A percentile compares a stretch with the other conserved stretches of the same genome.
phyloP scores from a whole-genome alignment of 2,329 filamentous ascomycete genomes.

The Monosporascus sp. region DNA sequence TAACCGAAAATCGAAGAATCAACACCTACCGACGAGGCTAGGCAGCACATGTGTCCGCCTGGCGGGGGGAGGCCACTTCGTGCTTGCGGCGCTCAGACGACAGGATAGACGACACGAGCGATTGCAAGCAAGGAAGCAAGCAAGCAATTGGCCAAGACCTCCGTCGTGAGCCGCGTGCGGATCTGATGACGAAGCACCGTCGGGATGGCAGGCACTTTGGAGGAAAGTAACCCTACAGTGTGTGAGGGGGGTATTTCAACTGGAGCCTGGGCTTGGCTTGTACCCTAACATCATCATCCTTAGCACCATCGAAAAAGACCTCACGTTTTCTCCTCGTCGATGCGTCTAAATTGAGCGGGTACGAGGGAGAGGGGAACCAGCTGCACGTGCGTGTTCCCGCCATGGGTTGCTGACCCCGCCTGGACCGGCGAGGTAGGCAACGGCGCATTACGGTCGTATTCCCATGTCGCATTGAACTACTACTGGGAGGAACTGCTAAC shows the following conservation, averaged over 20 bases:
- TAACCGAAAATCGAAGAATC: too few species aligned
- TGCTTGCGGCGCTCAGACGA: not conserved
- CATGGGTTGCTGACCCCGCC: slow-evolving; percentile 3
- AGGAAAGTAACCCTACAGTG: too few species aligned
- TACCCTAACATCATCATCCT: too few species aligned
- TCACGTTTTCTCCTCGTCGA: slow-evolving; percentile 26
- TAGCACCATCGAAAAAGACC: too few species aligned
- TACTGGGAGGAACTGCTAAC: too few species aligned
- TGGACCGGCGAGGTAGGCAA: too few species aligned
- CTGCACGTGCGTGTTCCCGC: slow-evolving; percentile 19
- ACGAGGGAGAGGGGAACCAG: slow-evolving; percentile 31
- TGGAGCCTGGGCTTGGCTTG: too few species aligned
- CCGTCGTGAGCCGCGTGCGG: slow-evolving; percentile 28
- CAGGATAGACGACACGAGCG: not conserved
- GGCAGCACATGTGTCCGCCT: slow-evolving; percentile 4
- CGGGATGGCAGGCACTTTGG: too few species aligned
- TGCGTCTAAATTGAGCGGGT: slow-evolving; percentile 34
- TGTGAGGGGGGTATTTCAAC: too few species aligned
- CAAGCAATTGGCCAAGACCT: slow-evolving; percentile 29
- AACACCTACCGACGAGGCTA: too few species aligned
- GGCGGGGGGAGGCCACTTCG: slow-evolving; percentile 1
- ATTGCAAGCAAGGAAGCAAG: not conserved
- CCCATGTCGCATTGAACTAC: too few species aligned
- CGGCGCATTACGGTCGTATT: too few species aligned
- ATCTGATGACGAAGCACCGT: slow-evolving; percentile 26